phyloP scores from a whole-genome alignment of 257 asterid genomes.

The Paraleonurus japonicus region DNA sequence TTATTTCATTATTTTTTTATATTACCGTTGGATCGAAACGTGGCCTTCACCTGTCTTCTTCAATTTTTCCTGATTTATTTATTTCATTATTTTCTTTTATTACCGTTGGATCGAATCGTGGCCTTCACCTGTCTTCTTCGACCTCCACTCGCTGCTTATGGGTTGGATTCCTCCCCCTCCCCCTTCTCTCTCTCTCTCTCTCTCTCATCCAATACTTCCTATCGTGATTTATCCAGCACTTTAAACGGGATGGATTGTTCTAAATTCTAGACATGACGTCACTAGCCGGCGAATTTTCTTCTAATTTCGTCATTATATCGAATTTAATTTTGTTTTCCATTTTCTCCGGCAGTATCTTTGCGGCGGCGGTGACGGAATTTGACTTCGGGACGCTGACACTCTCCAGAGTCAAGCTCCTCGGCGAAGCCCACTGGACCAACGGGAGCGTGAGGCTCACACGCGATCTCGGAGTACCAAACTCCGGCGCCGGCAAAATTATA shows the following conservation, averaged over 20 bases:
- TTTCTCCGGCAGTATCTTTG: neutral
- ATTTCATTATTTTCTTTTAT: neutral
- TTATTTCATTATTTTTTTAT: neutral
- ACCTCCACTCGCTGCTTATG: neutral
- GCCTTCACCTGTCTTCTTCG: conserved; percentile 38
- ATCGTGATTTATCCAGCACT: neutral
- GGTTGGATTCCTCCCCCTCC: neutral
- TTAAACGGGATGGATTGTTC: conserved; percentile 1
- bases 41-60: conserved; percentile 42
- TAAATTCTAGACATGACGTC: conserved; percentile 43
- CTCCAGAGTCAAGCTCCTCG: conserved; percentile 63
- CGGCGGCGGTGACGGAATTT: conserved; percentile 35
- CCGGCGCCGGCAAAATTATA: conserved; percentile 69
- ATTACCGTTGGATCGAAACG: conserved; percentile 53
- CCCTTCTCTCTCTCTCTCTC: conserved; percentile 14
- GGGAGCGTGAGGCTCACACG: conserved; percentile 68
- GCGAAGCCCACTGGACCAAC: conserved; percentile 77
- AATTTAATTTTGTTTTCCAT: neutral
- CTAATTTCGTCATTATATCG: neutral
- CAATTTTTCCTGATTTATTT: neutral
- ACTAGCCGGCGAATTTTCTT: conserved; percentile 23
- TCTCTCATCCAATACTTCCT: no score
- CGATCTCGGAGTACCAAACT: conserved; percentile 69
- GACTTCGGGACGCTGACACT: conserved; percentile 63
- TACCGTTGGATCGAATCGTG: conserved; percentile 55